A percentile compares a stretch with the other conserved stretches of the same genome.
These are phyloP conservation scores for Torulaspora gathmanii DNA, from an alignment of 805 yeast genomes.

Conservation along the genomic window DNA sequence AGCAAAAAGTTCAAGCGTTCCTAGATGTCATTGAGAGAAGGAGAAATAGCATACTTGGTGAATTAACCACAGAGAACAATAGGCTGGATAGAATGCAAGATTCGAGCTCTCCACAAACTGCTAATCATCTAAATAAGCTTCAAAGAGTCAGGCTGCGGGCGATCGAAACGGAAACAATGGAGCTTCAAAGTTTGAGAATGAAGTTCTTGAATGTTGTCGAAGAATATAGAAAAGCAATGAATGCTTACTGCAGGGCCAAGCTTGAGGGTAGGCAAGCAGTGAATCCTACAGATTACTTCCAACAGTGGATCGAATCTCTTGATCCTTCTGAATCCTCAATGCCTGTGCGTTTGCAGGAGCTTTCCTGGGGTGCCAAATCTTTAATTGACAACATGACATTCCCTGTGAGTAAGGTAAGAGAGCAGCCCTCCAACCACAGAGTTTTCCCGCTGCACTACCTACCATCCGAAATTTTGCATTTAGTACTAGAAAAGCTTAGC, in stretches of 20 bases:
- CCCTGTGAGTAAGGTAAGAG: slow-evolving; percentile 1
- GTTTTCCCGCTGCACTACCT: slow-evolving; percentile 34
- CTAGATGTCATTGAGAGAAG: slow-evolving; percentile 26
- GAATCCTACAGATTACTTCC: slow-evolving; percentile 28
- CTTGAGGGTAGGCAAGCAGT: slow-evolving; percentile 14
- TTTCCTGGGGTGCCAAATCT: slow-evolving; percentile 18
- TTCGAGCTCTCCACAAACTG: slow-evolving; percentile 19
- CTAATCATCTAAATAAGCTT: slow-evolving; percentile 23
- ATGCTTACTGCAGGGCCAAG: slow-evolving; percentile 20
- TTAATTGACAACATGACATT: slow-evolving; percentile 10
- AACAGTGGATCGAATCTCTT: slow-evolving; percentile 23
- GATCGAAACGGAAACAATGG: slow-evolving; percentile 32
- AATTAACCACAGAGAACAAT: slow-evolving; percentile 25
- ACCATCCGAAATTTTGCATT: slow-evolving; percentile 55
- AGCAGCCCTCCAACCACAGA: neutral
- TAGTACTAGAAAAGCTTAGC: slow-evolving; percentile 60
- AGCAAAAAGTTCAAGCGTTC: slow-evolving; percentile 25
- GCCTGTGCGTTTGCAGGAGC: slow-evolving; percentile 20
- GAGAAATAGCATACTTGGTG: slow-evolving; percentile 24
- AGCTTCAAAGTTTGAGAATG: slow-evolving; percentile 26
- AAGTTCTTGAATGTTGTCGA: slow-evolving; percentile 26
- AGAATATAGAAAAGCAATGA: slow-evolving; percentile 28
- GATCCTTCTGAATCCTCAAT: slow-evolving; percentile 23
- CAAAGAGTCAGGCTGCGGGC: slow-evolving; percentile 33
- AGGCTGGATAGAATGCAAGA: slow-evolving; percentile 19